Conservation (phyloP, 306 rosid genomes). For the Quercus variabilis region DNA sequence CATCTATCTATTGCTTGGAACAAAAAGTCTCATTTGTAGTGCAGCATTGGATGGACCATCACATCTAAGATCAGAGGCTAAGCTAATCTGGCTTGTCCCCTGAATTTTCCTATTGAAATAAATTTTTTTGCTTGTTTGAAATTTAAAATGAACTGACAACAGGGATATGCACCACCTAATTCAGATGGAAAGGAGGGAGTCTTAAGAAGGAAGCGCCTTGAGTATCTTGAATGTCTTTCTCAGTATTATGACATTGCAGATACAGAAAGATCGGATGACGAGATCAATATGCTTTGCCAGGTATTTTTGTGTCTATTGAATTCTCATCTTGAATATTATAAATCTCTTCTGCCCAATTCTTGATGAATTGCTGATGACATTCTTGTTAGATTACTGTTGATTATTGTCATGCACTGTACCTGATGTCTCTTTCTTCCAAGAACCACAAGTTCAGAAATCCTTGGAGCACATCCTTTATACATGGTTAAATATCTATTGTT, state of each 20-base stretch:
- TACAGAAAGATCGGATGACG: conserved; percentile 87
- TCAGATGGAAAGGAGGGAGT: conserved; percentile 98
- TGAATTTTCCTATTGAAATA: conserved; percentile 14
- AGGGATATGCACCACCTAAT: conserved; percentile 99
- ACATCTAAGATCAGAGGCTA: conserved; percentile 6
- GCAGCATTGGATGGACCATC: not conserved
- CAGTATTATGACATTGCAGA: conserved; percentile 79
- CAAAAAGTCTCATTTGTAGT: too few species aligned
- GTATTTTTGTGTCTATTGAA: conserved; percentile 31
- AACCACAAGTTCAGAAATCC: conserved; percentile 83
- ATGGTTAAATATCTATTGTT: conserved; percentile 46
- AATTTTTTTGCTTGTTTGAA: conserved; percentile 39
- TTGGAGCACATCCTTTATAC: conserved; percentile 88
- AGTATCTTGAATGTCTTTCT: conserved; percentile 61
- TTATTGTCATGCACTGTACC: conserved; percentile 85
- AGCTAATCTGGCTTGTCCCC: conserved; percentile 8
- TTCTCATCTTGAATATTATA: conserved; percentile 16
- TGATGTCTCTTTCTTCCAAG: conserved; percentile 81
- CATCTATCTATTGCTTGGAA: too few species aligned
- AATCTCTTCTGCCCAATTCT: conserved; percentile 3
- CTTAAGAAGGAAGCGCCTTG: conserved; percentile 86
- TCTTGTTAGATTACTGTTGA: conserved; percentile 72
- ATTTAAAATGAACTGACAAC: conserved; percentile 79
- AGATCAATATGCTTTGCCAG: conserved; percentile 96
- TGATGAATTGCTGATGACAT: conserved; percentile 11